A percentile compares a stretch with the other conserved stretches of the same genome.
Evolutionary conservation across 75 land plant species (phyloP).

Genomic region (Selaginella moellendorffii): DNA sequence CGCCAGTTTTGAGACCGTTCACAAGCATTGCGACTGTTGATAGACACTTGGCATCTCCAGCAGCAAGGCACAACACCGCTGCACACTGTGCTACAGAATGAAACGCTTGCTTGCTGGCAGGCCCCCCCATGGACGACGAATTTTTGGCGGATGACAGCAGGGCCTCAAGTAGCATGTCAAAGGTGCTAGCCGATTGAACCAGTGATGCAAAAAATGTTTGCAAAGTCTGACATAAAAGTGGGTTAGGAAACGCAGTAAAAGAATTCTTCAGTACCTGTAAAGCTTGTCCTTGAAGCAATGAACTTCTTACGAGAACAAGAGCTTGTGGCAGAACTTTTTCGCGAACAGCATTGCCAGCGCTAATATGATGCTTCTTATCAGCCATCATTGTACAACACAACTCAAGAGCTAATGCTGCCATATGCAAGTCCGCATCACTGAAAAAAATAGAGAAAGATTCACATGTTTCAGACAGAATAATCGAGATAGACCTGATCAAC

Average conservation of each 20-base stretch:
- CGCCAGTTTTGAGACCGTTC: constrained; percentile 43
- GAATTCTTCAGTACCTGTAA: constrained; percentile 35
- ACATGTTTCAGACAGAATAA: neutral
- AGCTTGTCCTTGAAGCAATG: constrained; percentile 98
- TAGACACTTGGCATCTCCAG: constrained; percentile 79
- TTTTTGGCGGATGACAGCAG: constrained; percentile 81
- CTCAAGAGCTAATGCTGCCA: constrained; percentile 86
- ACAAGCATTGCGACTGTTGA: constrained; percentile 82
- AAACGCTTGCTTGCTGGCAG: constrained; percentile 74
- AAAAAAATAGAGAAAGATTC: neutral
- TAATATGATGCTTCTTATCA: constrained; percentile 48
- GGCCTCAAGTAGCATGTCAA: constrained; percentile 68
- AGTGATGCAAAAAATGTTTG: constrained; percentile 70
- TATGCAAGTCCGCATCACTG: constrained; percentile 96
- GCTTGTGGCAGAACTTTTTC: constrained; percentile 89
- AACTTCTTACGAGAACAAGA: constrained; percentile 68
- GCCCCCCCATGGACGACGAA: constrained; percentile 39
- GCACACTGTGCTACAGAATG: constrained; percentile 85
- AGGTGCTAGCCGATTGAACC: constrained; percentile 72
- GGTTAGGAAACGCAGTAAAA: too few species aligned
- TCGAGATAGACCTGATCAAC: constrained; percentile 53
- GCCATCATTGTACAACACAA: constrained; percentile 89
- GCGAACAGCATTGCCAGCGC: constrained; percentile 51
- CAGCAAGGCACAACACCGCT: constrained; percentile 95
- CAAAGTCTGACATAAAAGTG: too few species aligned